phyloP scores from a whole-genome alignment of 176 grass and related monocot species.

The Raddia guianensis region DNA sequence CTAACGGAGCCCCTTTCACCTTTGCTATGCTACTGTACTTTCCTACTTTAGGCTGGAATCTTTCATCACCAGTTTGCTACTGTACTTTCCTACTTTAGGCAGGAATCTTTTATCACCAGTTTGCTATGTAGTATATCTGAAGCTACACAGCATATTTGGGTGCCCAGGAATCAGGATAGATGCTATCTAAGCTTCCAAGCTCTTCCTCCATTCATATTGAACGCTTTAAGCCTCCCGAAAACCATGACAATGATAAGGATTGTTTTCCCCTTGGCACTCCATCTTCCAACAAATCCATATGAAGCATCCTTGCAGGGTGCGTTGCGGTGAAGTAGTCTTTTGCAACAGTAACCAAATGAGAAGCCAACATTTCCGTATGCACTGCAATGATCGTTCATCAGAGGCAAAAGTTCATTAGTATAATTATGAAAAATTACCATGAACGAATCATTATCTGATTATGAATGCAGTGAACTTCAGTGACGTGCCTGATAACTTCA shows the following conservation, averaged over 20 bases:
- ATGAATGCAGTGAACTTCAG: background rate
- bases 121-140: conserved; percentile 1
- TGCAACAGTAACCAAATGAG: conserved; percentile 71
- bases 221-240: conserved; percentile 81
- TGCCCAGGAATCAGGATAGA: background rate
- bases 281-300: conserved; percentile 70
- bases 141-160: background rate
- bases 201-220: conserved; percentile 62
- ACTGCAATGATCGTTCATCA: conserved; percentile 40
- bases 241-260: conserved; percentile 75
- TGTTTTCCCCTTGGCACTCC: conserved; percentile 70
- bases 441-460: background rate
- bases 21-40: background rate
- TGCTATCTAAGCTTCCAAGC: conserved; percentile 72
- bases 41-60: too few relatives aligned
- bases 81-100: too few relatives aligned
- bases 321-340: conserved; percentile 49
- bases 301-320: conserved; percentile 65
- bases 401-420: conserved; percentile 17
- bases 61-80: too few relatives aligned
- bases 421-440: background rate
- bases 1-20: background rate
- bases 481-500: conserved; percentile 69
- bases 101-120: background rate
- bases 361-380: conserved; percentile 80